Conservation (phyloP, 2,329 filamentous ascomycete genomes). For the Aureobasidium subglaciale region DNA sequence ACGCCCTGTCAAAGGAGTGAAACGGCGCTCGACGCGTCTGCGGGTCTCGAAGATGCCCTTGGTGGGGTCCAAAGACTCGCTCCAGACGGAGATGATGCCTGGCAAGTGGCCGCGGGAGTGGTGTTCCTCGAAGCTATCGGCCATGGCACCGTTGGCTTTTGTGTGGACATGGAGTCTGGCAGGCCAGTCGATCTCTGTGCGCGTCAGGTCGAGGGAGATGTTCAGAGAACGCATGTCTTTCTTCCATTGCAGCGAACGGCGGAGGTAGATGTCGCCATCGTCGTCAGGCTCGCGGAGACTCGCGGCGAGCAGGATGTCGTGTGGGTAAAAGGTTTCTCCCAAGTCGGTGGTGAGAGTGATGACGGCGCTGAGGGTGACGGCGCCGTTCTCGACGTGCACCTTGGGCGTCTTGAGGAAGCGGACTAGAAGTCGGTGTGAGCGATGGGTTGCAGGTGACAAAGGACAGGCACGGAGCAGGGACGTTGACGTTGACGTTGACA, state of each 20-base stretch:
- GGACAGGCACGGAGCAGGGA: not conserved
- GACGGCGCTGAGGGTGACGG: conserved; percentile 41
- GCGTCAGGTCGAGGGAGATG: conserved; percentile 35
- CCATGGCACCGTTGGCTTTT: conserved; percentile 21
- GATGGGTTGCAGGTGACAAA: not conserved
- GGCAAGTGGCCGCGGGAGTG: conserved; percentile 28
- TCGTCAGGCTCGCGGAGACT: conserved; percentile 28
- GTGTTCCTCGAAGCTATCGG: conserved; percentile 27
- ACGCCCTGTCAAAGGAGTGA: conserved; percentile 36
- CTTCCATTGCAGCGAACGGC: conserved; percentile 39
- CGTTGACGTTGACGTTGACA: not conserved
- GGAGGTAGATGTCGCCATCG: conserved; percentile 35
- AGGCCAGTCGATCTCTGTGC: conserved; percentile 32
- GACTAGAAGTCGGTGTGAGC: conserved; percentile 28
- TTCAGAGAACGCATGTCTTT: conserved; percentile 38
- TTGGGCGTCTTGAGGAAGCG: conserved; percentile 61
- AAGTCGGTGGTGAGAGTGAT: conserved; percentile 64
- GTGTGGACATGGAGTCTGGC: conserved; percentile 36
- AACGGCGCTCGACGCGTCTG: conserved; percentile 50
- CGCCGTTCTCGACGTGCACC: conserved; percentile 33
- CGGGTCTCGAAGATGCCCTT: conserved; percentile 37
- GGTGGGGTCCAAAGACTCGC: conserved; percentile 36
- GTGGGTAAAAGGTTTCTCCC: conserved; percentile 56
- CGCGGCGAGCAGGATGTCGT: conserved; percentile 38
- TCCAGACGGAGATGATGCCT: conserved; percentile 53